Evolutionary conservation across 768 basidiomycete genomes (phyloP), one percentile per base, ranked within the genome.

Genomic region (Asterophora parasitica): DNA sequence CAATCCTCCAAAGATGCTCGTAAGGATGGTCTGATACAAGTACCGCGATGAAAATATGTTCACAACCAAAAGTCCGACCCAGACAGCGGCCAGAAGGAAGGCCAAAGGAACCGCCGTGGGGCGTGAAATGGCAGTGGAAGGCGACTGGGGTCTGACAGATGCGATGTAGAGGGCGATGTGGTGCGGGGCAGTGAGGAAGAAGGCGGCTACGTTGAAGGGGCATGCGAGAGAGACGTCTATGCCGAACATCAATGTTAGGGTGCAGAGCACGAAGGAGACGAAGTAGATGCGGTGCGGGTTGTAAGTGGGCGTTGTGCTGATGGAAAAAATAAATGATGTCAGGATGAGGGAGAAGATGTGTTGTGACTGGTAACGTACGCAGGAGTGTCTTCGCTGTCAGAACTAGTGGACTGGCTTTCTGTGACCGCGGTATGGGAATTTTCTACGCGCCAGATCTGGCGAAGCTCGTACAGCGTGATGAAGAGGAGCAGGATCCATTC

Each of bases 141-240:
- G 41, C 15, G 46, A 36, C 13, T 34, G 27, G 20, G 52, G 44
- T 28, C 44, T 42, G 32, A 30, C 28, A 7, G 27, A 42, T n/a
- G 35, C n/a, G 10, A 53, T 48, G 34, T 41, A 53, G 9, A 49
- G 23, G 5, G 44, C 40, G 19, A 53, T 48, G 16, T 53, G 51
- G 15, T 53, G 46, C 40, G 51, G 47, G 33, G 44, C 47, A 36
- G 47, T 49, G 43, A 49, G 40, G 48, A 49, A 46, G 42, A 49
- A 53, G n/a, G 41, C 35, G 16, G 46, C 46, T 17, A 53, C 44
- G 37, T 53, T 49, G 44, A 53, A 28, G 27, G 50, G 52, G 42
- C 49, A 42, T 23, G 30, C 17, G 30, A 43, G 5, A 20, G 44
- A 36, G 26, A 49, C 12, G 15, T 37, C 42, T 17, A 49, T 35